phyloP scores from a whole-genome alignment of 2,329 filamentous ascomycete genomes.

The Diaporthe citrichinensis region DNA sequence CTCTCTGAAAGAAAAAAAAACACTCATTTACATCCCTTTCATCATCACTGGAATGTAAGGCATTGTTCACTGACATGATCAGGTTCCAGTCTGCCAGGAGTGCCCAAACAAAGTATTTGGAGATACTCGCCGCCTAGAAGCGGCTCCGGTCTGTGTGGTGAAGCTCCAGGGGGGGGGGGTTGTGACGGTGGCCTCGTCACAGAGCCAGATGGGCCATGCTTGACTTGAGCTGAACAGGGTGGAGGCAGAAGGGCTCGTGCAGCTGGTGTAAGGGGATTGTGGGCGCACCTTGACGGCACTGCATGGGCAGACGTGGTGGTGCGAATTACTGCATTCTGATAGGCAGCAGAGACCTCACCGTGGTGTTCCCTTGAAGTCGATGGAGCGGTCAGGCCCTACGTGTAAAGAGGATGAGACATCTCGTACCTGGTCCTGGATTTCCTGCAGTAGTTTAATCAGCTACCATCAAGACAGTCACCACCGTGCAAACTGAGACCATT shows the following conservation, averaged over 20 bases:
- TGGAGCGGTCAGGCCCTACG: not conserved
- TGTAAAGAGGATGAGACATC: not conserved
- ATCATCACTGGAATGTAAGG: not conserved
- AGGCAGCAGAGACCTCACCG: not conserved
- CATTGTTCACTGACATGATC: not conserved
- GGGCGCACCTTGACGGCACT: not conserved
- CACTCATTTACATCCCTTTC: not conserved
- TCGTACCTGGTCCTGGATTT: not conserved
- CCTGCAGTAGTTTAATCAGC: not conserved
- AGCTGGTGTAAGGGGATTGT: not conserved
- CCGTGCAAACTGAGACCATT: not conserved
- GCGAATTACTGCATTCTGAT: not conserved
- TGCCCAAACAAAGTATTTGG: not conserved
- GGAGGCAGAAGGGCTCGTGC: not conserved
- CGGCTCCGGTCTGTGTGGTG: not conserved
- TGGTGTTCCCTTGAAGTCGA: not conserved
- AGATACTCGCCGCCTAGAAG: too few relatives aligned
- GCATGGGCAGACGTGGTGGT: not conserved
- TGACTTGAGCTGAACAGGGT: not conserved
- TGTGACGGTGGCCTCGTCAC: not conserved
- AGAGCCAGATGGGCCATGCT: too few relatives aligned
- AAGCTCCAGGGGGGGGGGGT: not conserved
- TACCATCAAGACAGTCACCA: not conserved
- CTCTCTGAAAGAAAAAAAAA: constrained; percentile 65
- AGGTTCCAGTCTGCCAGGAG: not conserved